Percentiles rank a stretch among this genome's conserved stretches.
These are phyloP conservation scores for Sugiyamaella boreocaroliniensis DNA, from an alignment of 805 yeast genomes.

Conservation along the genomic window DNA sequence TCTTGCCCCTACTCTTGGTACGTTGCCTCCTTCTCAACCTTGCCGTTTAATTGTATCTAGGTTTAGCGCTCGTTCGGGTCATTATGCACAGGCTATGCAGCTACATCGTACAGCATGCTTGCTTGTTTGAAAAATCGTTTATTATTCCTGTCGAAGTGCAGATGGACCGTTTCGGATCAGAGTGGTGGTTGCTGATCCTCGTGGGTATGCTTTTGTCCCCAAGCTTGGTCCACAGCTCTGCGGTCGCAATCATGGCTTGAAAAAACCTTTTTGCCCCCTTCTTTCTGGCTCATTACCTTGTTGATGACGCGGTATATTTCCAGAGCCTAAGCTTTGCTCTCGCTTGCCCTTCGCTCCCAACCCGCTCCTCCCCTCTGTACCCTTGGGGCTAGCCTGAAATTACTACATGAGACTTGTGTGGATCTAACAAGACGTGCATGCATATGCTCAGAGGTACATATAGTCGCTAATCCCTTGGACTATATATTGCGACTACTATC, in stretches of 20 bases:
- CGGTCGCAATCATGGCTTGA: no score
- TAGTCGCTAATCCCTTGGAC: background rate
- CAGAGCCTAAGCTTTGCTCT: background rate
- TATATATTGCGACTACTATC: background rate
- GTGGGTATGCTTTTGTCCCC: no score
- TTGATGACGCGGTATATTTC: background rate
- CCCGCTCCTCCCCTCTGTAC: background rate
- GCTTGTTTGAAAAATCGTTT: background rate
- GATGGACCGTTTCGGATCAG: background rate
- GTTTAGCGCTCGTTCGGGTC: no score
- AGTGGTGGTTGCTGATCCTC: background rate
- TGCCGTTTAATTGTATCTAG: no score
- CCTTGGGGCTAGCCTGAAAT: background rate
- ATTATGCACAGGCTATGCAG: no score
- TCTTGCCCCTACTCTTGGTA: no score
- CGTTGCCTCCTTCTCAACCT: no score
- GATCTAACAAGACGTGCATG: background rate
- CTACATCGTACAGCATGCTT: no score
- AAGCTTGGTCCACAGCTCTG: no score
- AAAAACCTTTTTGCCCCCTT: no score
- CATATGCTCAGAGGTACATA: background rate
- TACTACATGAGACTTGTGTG: background rate
- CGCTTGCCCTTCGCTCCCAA: background rate
- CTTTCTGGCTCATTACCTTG: no score
- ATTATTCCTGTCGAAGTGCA: background rate